Percentiles rank a stretch among this genome's conserved stretches.
phyloP scores from a whole-genome alignment of 2,329 filamentous ascomycete genomes.

The Anthostomella pinea region DNA sequence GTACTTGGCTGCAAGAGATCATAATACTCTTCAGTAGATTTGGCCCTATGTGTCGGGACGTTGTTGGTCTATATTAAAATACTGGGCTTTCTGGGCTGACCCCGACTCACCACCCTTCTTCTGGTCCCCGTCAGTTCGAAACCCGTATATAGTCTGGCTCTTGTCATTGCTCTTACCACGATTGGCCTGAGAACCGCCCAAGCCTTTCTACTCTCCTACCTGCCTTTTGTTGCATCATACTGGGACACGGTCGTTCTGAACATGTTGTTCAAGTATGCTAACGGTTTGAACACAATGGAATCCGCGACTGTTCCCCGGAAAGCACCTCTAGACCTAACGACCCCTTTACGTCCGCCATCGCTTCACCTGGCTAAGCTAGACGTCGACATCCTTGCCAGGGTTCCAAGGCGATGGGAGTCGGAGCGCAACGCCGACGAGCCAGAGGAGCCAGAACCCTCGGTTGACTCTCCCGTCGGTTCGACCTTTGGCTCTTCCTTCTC shows the following conservation, averaged over 20 bases:
- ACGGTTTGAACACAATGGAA: conserved; percentile 13
- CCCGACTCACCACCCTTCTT: conserved; percentile 12
- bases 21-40: conserved; percentile 23
- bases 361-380: conserved; percentile 9
- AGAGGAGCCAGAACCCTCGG: conserved; percentile 4
- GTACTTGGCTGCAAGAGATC: conserved; percentile 20
- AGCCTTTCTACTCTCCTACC: conserved; percentile 6
- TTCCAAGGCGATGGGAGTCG: neutral
- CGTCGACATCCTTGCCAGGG: conserved; percentile 3
- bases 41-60: conserved; percentile 21
- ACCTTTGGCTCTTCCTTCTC: conserved; percentile 21
- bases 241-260: too few species aligned
- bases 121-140: conserved; percentile 15
- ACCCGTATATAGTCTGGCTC: conserved; percentile 22
- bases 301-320: conserved; percentile 6
- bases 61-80: conserved; percentile 30
- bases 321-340: conserved; percentile 1
- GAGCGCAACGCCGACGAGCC: conserved; percentile 1
- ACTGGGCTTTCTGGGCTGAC: conserved; percentile 14
- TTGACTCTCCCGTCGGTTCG: conserved; percentile 17
- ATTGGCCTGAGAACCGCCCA: too few species aligned
- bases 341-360: conserved; percentile 7
- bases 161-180: conserved; percentile 12
- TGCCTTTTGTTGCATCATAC: conserved; percentile 2
- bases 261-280: conserved; percentile 13